A percentile compares a stretch with the other conserved stretches of the same genome.
Conservation (phyloP, 1,139 yeast species). For the Pichia sp. region DNA sequence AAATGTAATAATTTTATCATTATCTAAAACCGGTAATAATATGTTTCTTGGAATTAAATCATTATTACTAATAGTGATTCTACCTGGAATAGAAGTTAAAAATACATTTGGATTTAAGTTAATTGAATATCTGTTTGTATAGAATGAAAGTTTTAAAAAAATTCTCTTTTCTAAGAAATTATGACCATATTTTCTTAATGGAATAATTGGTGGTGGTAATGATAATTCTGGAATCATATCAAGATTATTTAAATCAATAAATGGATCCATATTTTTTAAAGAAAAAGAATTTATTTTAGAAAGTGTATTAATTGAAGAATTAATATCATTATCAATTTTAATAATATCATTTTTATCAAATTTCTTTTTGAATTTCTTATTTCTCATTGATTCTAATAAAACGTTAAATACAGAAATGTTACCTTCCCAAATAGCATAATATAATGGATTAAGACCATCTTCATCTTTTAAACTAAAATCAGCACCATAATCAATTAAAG, state of each 20-base stretch:
- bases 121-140: slow-evolving; percentile 55
- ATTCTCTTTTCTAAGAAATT: slow-evolving; percentile 87
- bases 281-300: slow-evolving; percentile 5
- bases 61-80: slow-evolving; percentile 63
- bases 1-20: slow-evolving; percentile 68
- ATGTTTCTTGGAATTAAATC: slow-evolving; percentile 86
- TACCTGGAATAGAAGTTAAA: slow-evolving; percentile 45
- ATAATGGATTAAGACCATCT: slow-evolving; percentile 75
- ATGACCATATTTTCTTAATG: slow-evolving; percentile 89
- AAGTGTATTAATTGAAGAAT: background rate
- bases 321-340: background rate
- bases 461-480: slow-evolving; percentile 70
- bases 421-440: slow-evolving; percentile 93
- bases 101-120: slow-evolving; percentile 44
- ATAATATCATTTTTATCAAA: background rate
- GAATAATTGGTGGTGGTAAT: slow-evolving; percentile 93
- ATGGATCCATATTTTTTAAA: slow-evolving; percentile 8
- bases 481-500: slow-evolving; percentile 69
- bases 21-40: slow-evolving; percentile 70
- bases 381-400: slow-evolving; percentile 37
- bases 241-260: slow-evolving; percentile 31
- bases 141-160: slow-evolving; percentile 67
- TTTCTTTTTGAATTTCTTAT: slow-evolving; percentile 8
- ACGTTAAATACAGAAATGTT: slow-evolving; percentile 73
- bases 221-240: slow-evolving; percentile 86